Conservation (phyloP, 768 basidiomycete genomes). For the Myochromella boudieri region DNA sequence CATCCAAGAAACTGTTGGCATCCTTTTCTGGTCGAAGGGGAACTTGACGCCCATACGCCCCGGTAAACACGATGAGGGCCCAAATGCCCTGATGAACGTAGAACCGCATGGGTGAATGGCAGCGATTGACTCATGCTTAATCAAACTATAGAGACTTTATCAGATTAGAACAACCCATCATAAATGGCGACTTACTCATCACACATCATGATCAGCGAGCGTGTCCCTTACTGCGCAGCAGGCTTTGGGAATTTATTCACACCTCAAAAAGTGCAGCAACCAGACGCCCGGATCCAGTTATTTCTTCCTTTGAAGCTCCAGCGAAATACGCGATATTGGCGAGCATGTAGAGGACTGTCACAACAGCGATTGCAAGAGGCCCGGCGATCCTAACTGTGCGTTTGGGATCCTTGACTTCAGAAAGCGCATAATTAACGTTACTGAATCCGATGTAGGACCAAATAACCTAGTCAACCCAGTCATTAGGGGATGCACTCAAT, state of each 20-base stretch:
- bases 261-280: conserved; percentile 69
- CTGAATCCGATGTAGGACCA: conserved; percentile 61
- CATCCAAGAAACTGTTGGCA: not conserved
- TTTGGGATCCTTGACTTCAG: conserved; percentile 60
- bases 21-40: not conserved
- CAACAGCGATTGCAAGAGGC: conserved; percentile 56
- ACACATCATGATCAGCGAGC: no score
- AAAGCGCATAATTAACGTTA: conserved; percentile 67
- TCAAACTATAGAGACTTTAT: no score
- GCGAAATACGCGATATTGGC: conserved; percentile 69
- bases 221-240: conserved; percentile 43
- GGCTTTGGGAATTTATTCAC: conserved; percentile 56
- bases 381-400: conserved; percentile 63
- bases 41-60: conserved; percentile 4
- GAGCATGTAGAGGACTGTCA: conserved; percentile 55
- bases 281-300: conserved; percentile 55
- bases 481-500: conserved; percentile 34
- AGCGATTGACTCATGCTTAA: no score
- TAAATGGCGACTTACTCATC: no score
- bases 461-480: conserved; percentile 27
- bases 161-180: no score
- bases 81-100: not conserved
- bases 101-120: no score
- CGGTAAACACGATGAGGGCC: not conserved
- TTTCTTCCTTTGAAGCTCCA: conserved; percentile 67